Evolutionary conservation across 495 filamentous ascomycete species (phyloP).

Genomic region (Amphirosellinia nigrospora): DNA sequence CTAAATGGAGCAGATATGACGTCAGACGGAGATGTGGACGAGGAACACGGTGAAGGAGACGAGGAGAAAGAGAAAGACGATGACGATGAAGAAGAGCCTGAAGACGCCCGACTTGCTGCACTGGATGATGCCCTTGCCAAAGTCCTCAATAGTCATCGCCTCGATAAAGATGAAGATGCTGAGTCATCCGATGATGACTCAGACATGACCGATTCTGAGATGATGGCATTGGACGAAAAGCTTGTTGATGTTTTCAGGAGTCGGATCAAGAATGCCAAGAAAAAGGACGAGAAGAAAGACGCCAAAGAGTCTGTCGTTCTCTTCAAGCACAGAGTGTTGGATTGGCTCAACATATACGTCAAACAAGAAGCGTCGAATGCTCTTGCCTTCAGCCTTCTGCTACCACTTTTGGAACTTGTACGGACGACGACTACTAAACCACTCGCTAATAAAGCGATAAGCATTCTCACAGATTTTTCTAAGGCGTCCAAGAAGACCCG

Average conservation of each 20-base stretch:
- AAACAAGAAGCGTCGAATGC: conserved; percentile 74
- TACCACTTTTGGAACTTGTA: conserved; percentile 60
- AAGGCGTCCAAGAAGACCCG: conserved; percentile 67
- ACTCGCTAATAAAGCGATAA: conserved; percentile 73
- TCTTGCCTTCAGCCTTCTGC: conserved; percentile 68
- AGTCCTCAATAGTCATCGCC: conserved; percentile 69
- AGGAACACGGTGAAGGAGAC: conserved; percentile 54
- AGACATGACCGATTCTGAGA: conserved; percentile 94
- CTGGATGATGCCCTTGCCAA: conserved; percentile 81
- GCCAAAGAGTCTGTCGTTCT: conserved; percentile 89
- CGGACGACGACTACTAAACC: conserved; percentile 69
- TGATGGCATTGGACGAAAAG: conserved; percentile 85
- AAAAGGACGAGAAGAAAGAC: conserved; percentile 82
- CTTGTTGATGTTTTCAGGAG: conserved; percentile 84
- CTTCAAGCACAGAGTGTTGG: conserved; percentile 93
- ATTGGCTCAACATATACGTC: conserved; percentile 84
- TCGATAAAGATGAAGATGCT: conserved; percentile 59
- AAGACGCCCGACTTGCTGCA: conserved; percentile 52
- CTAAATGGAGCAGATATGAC: conserved; percentile 40
- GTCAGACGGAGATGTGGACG: conserved; percentile 50
- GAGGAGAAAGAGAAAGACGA: conserved; percentile 49
- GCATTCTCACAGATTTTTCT: conserved; percentile 72
- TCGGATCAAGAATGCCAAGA: conserved; percentile 57
- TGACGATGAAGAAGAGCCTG: conserved; percentile 46
- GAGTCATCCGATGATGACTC: conserved; percentile 63